Percentiles rank a stretch among this genome's conserved stretches.
Evolutionary conservation across 768 basidiomycete species (phyloP).

Genomic region (Rhodosporidiobolus sp.): DNA sequence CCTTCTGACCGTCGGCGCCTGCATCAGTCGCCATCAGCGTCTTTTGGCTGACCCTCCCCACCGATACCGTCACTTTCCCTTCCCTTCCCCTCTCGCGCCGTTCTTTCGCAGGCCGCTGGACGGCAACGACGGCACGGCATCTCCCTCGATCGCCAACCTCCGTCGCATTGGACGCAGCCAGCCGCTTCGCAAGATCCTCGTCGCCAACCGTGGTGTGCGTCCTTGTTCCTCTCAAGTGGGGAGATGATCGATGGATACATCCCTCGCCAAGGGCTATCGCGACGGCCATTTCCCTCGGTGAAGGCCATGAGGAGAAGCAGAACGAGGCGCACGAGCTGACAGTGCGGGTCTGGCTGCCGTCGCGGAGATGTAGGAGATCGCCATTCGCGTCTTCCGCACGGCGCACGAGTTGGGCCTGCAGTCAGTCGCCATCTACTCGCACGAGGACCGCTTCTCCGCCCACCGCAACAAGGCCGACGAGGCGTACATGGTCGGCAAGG

Average conservation of each 20-base stretch:
- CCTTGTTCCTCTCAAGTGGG: neutral
- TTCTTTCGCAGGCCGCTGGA: constrained; percentile 5
- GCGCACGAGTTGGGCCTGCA: constrained; percentile 99
- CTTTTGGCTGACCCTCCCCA: no score
- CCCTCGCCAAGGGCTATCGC: no score
- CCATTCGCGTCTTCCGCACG: constrained; percentile 84
- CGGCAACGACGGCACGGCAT: neutral
- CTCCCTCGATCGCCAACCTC: constrained; percentile 9
- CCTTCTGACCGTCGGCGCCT: no score
- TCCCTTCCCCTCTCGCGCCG: neutral
- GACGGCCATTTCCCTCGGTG: no score
- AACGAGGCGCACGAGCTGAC: neutral
- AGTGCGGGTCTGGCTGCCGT: neutral
- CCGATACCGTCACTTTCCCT: neutral
- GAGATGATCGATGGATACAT: neutral
- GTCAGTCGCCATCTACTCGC: constrained; percentile 97
- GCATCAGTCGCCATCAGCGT: no score
- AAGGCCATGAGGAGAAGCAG: neutral
- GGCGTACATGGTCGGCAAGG: constrained; percentile 96
- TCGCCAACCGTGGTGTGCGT: constrained; percentile 51
- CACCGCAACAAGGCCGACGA: constrained; percentile 99
- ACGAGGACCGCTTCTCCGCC: constrained; percentile 91
- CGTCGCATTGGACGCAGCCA: constrained; percentile 12
- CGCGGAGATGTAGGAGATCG: constrained; percentile 65
- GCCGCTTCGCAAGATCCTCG: constrained; percentile 50